Evolutionary conservation across 169 alveolate genomes (phyloP).

Genomic region (Plasmodium ovale): DNA sequence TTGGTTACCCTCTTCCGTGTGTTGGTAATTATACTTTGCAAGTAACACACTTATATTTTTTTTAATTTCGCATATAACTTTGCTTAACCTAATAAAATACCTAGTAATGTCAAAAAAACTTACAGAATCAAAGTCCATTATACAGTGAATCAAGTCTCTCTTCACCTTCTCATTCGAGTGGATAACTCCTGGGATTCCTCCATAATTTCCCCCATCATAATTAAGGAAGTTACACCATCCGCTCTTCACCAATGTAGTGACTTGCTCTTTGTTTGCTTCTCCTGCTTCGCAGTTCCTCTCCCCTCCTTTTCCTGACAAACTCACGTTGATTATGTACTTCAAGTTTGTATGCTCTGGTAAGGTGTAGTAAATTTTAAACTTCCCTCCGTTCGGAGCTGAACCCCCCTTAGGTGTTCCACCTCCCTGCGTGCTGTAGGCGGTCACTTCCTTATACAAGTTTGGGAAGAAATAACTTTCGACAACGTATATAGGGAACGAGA

Average conservation of each 20-base stretch:
- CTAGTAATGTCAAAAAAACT: conserved; percentile 52
- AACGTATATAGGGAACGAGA: conserved; percentile 30
- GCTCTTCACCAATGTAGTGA: not conserved
- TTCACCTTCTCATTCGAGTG: conserved; percentile 11
- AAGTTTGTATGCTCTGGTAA: conserved; percentile 58
- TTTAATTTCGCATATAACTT: conserved; percentile 59
- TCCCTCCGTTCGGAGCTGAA: not conserved
- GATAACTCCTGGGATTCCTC: not conserved
- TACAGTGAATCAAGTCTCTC: conserved; percentile 21
- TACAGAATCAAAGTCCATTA: conserved; percentile 19
- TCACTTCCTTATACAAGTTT: conserved; percentile 19
- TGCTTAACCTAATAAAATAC: conserved; percentile 65
- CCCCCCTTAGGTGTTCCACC: not conserved
- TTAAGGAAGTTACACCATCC: not conserved
- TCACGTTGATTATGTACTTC: conserved; percentile 48
- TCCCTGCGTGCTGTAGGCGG: conserved; percentile 35
- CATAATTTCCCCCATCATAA: not conserved
- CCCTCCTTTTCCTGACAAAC: not conserved
- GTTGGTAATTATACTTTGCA: not conserved
- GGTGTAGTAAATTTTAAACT: conserved; percentile 66
- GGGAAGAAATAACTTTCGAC: conserved; percentile 70
- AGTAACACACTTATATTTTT: conserved; percentile 17
- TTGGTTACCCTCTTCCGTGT: not conserved
- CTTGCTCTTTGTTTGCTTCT: not conserved
- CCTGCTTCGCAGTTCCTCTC: not conserved